phyloP scores from a whole-genome alignment of 2,329 filamentous ascomycete genomes.

The Clathrospora elynae region DNA sequence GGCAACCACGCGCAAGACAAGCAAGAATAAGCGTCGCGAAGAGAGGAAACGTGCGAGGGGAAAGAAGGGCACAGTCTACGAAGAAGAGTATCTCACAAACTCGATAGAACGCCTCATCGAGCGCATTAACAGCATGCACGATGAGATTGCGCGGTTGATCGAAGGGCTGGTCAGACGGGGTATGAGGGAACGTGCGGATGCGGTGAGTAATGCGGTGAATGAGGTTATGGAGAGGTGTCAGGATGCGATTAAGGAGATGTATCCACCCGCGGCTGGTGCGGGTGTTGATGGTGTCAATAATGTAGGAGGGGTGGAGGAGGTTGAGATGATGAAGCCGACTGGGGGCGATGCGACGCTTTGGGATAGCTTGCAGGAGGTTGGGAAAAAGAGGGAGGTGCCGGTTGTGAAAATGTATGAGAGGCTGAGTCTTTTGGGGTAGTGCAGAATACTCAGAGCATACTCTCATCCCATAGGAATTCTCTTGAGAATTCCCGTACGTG shows the following conservation, averaged over 20 bases:
- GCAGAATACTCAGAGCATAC: background rate
- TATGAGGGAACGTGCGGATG: conserved; percentile 86
- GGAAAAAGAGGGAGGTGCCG: conserved; percentile 54
- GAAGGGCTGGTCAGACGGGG: conserved; percentile 76
- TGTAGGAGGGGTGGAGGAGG: conserved; percentile 11
- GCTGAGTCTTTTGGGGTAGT: conserved; percentile 42
- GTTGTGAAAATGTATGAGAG: conserved; percentile 59
- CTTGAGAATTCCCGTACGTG: background rate
- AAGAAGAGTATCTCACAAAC: conserved; percentile 95
- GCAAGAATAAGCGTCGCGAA: conserved; percentile 85
- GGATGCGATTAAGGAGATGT: conserved; percentile 65
- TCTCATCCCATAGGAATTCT: too few relatives aligned
- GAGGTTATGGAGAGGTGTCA: conserved; percentile 75
- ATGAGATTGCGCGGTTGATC: conserved; percentile 75
- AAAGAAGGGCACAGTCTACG: conserved; percentile 96
- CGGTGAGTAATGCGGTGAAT: conserved; percentile 73
- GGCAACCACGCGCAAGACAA: conserved; percentile 76
- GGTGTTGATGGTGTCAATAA: conserved; percentile 2
- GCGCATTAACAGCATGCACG: conserved; percentile 72
- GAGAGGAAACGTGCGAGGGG: conserved; percentile 94
- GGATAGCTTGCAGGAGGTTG: conserved; percentile 50
- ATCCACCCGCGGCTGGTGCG: conserved; percentile 13
- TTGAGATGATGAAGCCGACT: conserved; percentile 40
- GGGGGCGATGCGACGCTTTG: conserved; percentile 55
- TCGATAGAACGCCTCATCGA: conserved; percentile 83